Base-by-base conservation (phyloP, 495 filamentous ascomycete species). In the Talaromyces adpressus region DNA sequence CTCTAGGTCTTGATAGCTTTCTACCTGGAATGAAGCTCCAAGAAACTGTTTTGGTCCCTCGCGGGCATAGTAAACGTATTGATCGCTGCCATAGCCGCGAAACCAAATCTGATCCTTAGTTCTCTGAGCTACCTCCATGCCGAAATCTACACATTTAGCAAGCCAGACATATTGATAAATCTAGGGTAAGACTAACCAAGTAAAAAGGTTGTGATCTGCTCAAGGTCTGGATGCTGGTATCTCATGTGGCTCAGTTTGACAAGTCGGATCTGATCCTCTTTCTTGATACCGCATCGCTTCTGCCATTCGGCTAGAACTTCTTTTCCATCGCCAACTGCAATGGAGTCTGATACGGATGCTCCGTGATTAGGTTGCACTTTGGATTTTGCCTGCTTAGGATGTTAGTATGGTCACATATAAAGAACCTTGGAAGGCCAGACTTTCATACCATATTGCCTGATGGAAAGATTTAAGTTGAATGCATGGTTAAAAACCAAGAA, bases 41-140 rank as follows among this genome's bases (percentile, higher is more conserved):
- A 82, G 78, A 63, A 84, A 88, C 60, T 79, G 74, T 70, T 80
- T 79, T 29, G 75, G 71, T 0, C 79, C 76, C 53, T 80, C 79
- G 25, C 70, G 72, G 53, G 80, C 74, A 63, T 79, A 81, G 34
- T 85, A 74, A 6, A 86, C 72, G 65, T 83, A 87, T 16, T 82
- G 85, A 59, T 87, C 84, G n/a, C 71, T 72, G 8, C 85, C 84
- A 67, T 85, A 86, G 6, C 85, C 85, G 30, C 84, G 76, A 71
- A 77, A 87, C 75, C 81, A 87, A 11, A 84, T 79, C 59, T 78
- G 79, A 57, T 79, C 72, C 27, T 79, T 76, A 2, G 78, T 68
- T 53, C 70, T 69, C 47, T 77, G 76, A 4, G 71, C 70, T 39
- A 81, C 73, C 12, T 67, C 68, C 69, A 88, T 82, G 62, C 85